Evolutionary conservation across 352 stramenopile genomes (phyloP).

Genomic region (Phytopythium cucurbitacearum): DNA sequence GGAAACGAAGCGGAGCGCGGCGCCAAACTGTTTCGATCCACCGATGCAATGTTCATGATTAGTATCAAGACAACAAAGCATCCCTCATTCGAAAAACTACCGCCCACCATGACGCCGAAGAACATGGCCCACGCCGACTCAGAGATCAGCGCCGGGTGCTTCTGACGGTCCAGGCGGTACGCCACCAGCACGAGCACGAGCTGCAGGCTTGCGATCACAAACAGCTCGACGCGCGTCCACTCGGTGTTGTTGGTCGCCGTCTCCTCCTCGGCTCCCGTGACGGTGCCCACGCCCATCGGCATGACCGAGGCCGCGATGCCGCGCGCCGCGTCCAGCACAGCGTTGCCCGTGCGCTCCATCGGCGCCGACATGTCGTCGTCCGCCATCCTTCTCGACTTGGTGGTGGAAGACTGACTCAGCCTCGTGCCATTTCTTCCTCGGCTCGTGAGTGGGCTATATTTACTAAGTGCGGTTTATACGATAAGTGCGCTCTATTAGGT

Average conservation of each 20-base stretch:
- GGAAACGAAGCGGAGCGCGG: conserved; percentile 70
- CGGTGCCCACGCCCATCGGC: conserved; percentile 12
- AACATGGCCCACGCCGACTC: conserved; percentile 82
- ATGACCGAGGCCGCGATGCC: conserved; percentile 7
- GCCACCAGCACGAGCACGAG: conserved; percentile 75
- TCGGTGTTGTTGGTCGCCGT: conserved; percentile 18
- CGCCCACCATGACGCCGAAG: conserved; percentile 70
- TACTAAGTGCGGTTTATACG: too few species aligned
- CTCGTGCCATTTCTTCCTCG: neutral
- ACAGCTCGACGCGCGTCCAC: conserved; percentile 75
- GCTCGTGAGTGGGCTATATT: too few species aligned
- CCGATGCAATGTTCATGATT: too few species aligned
- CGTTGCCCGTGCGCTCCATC: conserved; percentile 19
- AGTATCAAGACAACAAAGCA: neutral
- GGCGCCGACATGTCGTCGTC: conserved; percentile 13
- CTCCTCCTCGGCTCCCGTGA: conserved; percentile 17
- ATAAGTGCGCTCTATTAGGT: too few species aligned
- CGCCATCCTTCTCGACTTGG: conserved; percentile 8
- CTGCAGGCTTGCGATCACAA: conserved; percentile 78
- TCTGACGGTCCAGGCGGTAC: conserved; percentile 71
- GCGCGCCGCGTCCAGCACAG: conserved; percentile 25
- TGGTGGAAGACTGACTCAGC: neutral
- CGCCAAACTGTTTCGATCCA: conserved; percentile 48
- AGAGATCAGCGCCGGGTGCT: conserved; percentile 66
- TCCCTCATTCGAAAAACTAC: neutral